Conservation (phyloP, 345 rosid genomes). For the Melastoma malabathricum region DNA sequence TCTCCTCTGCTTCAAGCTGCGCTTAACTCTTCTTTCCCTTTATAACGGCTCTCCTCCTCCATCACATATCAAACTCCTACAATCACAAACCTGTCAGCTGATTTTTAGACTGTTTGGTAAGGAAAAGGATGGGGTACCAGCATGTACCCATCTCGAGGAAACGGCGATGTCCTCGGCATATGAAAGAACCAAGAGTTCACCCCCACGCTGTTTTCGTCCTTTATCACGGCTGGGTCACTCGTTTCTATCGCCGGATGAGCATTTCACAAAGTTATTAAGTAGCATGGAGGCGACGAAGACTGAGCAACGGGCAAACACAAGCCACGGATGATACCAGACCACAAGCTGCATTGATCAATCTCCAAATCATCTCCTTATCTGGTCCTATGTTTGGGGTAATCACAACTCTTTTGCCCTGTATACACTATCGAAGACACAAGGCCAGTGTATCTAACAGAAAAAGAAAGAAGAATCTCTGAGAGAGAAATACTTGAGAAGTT, state of each 20-base stretch:
- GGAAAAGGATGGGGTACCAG: background rate
- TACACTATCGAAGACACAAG: conserved; percentile 4
- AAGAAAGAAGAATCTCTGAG: background rate
- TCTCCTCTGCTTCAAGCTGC: too few species aligned
- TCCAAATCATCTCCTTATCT: conserved; percentile 44
- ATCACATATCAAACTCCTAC: conserved; percentile 28
- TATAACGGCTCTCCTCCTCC: too few species aligned
- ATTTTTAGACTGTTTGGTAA: background rate
- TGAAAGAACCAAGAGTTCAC: conserved; percentile 62
- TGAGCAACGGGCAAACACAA: background rate
- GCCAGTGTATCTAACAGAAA: background rate
- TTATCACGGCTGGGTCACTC: conserved; percentile 56
- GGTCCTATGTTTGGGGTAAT: conserved; percentile 66
- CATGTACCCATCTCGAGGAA: conserved; percentile 66
- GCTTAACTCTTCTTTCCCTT: too few species aligned
- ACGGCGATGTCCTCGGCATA: conserved; percentile 65
- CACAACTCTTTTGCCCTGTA: conserved; percentile 58
- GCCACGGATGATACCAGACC: conserved; percentile 39
- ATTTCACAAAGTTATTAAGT: conserved; percentile 6
- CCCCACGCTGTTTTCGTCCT: conserved; percentile 28
- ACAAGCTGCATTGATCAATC: conserved; percentile 48
- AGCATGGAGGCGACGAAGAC: background rate
- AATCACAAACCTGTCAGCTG: conserved; percentile 1
- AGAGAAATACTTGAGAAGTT: background rate
- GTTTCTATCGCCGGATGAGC: conserved; percentile 52